Percentiles rank a stretch among this genome's conserved stretches.
Evolutionary conservation across 139 green algal species (phyloP).

Genomic region (Ettlia oleoabundans): DNA sequence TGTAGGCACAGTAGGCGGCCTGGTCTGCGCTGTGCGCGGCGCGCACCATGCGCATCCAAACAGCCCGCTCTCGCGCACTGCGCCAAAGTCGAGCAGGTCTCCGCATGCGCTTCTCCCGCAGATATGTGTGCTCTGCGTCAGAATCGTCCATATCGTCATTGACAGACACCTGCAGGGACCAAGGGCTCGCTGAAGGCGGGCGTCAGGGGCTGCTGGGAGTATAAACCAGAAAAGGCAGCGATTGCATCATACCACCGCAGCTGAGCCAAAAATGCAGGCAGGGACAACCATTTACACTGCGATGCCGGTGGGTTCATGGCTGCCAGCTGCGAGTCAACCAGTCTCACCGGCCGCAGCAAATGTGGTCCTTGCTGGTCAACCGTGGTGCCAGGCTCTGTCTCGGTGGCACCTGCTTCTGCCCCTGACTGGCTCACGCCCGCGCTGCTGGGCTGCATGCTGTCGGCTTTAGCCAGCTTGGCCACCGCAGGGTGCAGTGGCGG

Average conservation of each 20-base stretch:
- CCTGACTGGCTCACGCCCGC: slow-evolving; percentile 29
- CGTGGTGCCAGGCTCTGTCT: slow-evolving; percentile 1
- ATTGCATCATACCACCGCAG: too few relatives aligned
- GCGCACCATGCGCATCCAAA: slow-evolving; percentile 41
- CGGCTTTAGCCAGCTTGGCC: neutral
- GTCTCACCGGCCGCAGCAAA: slow-evolving; percentile 13
- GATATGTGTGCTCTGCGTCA: slow-evolving; percentile 44
- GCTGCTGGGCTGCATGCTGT: slow-evolving; percentile 34
- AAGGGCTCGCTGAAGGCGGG: too few relatives aligned
- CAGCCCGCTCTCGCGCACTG: slow-evolving; percentile 43
- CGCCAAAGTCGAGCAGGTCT: slow-evolving; percentile 47
- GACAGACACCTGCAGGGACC: neutral
- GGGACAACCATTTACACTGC: too few relatives aligned
- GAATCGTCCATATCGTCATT: slow-evolving; percentile 50
- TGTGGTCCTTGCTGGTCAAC: slow-evolving; percentile 10
- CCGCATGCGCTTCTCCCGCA: slow-evolving; percentile 48
- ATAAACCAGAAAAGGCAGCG: too few relatives aligned
- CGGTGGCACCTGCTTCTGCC: slow-evolving; percentile 1
- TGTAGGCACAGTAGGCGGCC: slow-evolving; percentile 29
- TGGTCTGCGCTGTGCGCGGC: neutral
- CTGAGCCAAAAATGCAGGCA: too few relatives aligned
- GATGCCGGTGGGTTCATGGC: neutral
- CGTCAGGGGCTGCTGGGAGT: neutral
- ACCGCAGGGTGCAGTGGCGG: slow-evolving; percentile 27
- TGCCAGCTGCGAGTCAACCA: too few relatives aligned